A percentile compares a stretch with the other conserved stretches of the same genome.
These are phyloP conservation scores for Trypanosoma scelopori DNA, from an alignment of 208 protist genomes.

Conservation along the genomic window DNA sequence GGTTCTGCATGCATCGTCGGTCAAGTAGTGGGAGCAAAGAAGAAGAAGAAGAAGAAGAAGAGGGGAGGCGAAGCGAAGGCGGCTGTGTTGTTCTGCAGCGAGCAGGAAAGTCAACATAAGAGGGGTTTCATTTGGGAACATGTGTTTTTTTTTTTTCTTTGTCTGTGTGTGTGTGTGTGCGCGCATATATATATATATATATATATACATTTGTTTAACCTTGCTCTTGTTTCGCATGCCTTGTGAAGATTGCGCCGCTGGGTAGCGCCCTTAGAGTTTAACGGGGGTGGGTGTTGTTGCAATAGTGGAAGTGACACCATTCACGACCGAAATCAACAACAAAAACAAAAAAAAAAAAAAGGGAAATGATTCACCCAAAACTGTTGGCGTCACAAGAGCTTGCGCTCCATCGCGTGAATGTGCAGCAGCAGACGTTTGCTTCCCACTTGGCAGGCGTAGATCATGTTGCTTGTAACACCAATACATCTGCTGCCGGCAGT, in stretches of 20 bases:
- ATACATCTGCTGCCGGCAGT: neutral
- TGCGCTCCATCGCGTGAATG: slow-evolving; percentile 53
- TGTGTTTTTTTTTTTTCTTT: too few species aligned
- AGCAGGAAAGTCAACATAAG: too few species aligned
- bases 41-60: slow-evolving; percentile 1
- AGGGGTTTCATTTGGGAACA: too few species aligned
- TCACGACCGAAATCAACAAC: neutral
- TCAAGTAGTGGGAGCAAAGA: neutral
- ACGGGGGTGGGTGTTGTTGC: neutral
- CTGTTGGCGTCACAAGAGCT: slow-evolving; percentile 64
- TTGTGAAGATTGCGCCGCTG: neutral
- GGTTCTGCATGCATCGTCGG: too few species aligned
- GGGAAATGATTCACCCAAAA: slow-evolving; percentile 52
- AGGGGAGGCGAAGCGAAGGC: neutral
- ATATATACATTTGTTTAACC: slow-evolving; percentile 7
- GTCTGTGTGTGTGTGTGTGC: too few species aligned
- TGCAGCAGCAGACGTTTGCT: slow-evolving; percentile 44
- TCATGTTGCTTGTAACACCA: neutral
- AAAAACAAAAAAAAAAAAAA: slow-evolving; percentile 4
- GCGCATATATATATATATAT: too few species aligned
- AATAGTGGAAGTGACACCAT: neutral
- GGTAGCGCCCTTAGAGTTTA: neutral
- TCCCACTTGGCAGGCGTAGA: slow-evolving; percentile 4
- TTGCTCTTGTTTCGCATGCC: too few species aligned
- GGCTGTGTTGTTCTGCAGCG: neutral